These are phyloP conservation scores for Hypoxylon rickii DNA, from an alignment of 495 filamentous ascomycete genomes.

Conservation along the genomic window DNA sequence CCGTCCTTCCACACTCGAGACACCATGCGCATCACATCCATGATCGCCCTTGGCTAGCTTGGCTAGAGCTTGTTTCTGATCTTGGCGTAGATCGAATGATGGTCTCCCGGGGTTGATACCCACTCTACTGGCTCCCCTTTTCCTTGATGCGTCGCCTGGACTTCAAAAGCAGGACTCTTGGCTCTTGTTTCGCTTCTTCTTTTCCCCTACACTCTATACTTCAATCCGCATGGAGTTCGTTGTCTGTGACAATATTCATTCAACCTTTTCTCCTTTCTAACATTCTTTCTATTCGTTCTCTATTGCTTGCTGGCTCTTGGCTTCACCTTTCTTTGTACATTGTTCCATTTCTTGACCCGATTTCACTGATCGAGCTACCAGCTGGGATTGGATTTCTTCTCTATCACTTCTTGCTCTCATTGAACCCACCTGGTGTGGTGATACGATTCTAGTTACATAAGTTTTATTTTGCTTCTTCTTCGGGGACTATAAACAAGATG, in stretches of 20 bases:
- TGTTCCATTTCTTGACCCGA: slow-evolving; percentile 14
- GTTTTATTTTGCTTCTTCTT: slow-evolving; percentile 2
- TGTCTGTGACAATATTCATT: slow-evolving; percentile 36
- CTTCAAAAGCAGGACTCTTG: slow-evolving; percentile 33
- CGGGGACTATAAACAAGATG: slow-evolving; percentile 33
- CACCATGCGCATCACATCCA: slow-evolving; percentile 28
- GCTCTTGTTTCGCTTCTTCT: slow-evolving; percentile 17
- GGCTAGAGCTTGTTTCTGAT: slow-evolving; percentile 35
- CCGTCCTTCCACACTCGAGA: slow-evolving; percentile 25
- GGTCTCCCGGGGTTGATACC: slow-evolving; percentile 17
- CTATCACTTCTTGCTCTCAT: slow-evolving; percentile 11
- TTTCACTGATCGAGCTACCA: slow-evolving; percentile 9
- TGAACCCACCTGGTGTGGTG: slow-evolving; percentile 34
- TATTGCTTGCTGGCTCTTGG: slow-evolving; percentile 14
- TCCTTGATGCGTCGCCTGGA: slow-evolving; percentile 3
- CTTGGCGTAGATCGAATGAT: slow-evolving; percentile 32
- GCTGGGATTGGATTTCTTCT: slow-evolving; percentile 10
- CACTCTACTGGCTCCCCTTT: slow-evolving; percentile 16
- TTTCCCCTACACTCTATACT: slow-evolving; percentile 19
- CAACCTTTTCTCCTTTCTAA: slow-evolving; percentile 17
- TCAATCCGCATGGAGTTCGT: slow-evolving; percentile 30
- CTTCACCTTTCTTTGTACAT: slow-evolving; percentile 24
- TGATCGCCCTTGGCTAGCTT: slow-evolving; percentile 35
- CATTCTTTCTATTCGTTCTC: slow-evolving; percentile 20
- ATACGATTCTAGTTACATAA: slow-evolving; percentile 16